phyloP scores from a whole-genome alignment of 495 filamentous ascomycete species.

The Penicillium subrubescens region DNA sequence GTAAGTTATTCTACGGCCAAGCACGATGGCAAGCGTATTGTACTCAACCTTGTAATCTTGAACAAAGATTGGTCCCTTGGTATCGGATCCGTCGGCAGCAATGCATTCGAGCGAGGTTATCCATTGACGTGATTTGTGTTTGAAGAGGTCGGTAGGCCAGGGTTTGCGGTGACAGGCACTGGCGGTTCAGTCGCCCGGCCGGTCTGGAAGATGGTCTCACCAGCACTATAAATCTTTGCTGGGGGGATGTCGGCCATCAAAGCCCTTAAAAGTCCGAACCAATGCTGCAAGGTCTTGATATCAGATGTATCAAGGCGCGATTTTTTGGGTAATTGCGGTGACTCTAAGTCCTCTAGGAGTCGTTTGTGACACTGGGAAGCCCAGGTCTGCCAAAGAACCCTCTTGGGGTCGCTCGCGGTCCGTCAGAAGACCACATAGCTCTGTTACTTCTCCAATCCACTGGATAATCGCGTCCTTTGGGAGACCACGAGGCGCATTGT shows the following conservation, averaged over 20 bases:
- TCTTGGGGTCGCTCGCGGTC: background rate
- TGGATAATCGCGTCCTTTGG: background rate
- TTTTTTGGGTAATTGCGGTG: background rate
- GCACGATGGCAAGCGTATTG: too few relatives aligned
- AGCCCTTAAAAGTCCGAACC: background rate
- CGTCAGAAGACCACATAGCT: background rate
- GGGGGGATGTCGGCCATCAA: background rate
- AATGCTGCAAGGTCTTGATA: background rate
- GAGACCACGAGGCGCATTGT: background rate
- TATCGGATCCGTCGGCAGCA: background rate
- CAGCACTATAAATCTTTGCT: background rate
- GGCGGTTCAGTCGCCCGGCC: background rate
- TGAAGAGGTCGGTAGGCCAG: background rate
- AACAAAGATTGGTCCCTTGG: background rate
- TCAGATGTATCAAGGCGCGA: background rate
- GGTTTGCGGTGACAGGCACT: background rate
- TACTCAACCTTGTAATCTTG: background rate
- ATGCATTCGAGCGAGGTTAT: background rate
- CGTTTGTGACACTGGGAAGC: background rate
- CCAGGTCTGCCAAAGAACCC: background rate
- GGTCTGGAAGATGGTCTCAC: background rate
- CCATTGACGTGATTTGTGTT: background rate
- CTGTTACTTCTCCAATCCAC: background rate
- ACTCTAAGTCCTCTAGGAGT: background rate
- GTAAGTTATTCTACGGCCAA: too few relatives aligned